Evolutionary conservation across 2,329 filamentous ascomycete species (phyloP).

Genomic region (Massarina eburnea): DNA sequence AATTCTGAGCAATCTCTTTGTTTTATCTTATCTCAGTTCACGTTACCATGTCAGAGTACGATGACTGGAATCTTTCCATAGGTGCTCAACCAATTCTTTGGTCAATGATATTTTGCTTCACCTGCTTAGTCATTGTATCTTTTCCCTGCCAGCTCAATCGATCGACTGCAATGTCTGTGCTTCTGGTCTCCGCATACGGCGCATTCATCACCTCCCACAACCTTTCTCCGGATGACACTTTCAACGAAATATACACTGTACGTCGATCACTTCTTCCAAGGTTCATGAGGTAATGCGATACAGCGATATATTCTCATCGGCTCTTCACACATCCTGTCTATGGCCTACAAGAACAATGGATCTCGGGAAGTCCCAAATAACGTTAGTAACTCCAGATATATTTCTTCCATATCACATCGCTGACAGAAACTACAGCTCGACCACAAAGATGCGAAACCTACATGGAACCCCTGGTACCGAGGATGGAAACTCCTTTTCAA

Average conservation of each 20-base stretch:
- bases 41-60: too few species aligned
- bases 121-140: not conserved
- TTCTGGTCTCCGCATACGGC: constrained; percentile 4
- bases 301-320: constrained; percentile 6
- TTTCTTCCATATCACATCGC: not conserved
- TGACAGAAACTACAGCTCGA: not conserved
- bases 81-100: not conserved
- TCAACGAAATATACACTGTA: constrained; percentile 8
- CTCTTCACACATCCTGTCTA: constrained; percentile 2
- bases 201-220: constrained; percentile 4
- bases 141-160: constrained; percentile 2
- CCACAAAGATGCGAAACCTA: not conserved
- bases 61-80: too few species aligned
- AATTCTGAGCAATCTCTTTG: too few species aligned
- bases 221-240: constrained; percentile 1
- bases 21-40: too few species aligned
- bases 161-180: constrained; percentile 4
- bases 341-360: not conserved
- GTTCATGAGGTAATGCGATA: too few species aligned
- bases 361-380: not conserved
- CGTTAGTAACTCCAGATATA: not conserved
- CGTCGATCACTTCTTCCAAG: too few species aligned
- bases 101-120: not conserved
- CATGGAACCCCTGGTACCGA: not conserved
- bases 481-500: constrained; percentile 3